These are phyloP conservation scores for Conoideocrella luteorostrata DNA, from an alignment of 2,329 filamentous ascomycete genomes.

Conservation along the genomic window DNA sequence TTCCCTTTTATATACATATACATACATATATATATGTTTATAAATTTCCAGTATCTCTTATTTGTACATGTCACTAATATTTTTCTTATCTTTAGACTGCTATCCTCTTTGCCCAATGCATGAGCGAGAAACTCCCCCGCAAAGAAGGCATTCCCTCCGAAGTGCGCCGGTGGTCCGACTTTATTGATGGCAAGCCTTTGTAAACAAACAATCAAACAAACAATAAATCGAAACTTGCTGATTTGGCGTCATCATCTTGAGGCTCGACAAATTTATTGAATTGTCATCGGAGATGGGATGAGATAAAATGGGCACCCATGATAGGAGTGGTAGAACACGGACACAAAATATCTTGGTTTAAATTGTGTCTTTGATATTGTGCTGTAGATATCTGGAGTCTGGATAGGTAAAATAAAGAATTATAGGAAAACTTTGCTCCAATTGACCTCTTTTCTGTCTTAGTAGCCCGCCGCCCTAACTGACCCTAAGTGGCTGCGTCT, in stretches of 20 bases:
- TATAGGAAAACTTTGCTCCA: conserved; percentile 4
- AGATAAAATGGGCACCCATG: conserved; percentile 30
- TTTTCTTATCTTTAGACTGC: conserved; percentile 61
- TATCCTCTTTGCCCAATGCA: conserved; percentile 90
- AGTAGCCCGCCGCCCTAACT: no score
- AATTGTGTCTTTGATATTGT: background rate
- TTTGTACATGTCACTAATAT: background rate
- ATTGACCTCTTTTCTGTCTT: no score
- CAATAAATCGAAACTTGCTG: background rate
- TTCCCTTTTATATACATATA: no score
- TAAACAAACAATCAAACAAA: conserved; percentile 23
- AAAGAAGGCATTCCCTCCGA: conserved; percentile 83
- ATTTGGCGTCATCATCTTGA: no score
- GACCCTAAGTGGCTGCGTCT: no score
- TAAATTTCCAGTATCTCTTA: background rate
- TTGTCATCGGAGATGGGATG: no score
- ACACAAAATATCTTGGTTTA: background rate
- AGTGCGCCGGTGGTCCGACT: conserved; percentile 92
- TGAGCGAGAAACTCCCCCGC: conserved; percentile 92
- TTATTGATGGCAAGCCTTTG: conserved; percentile 79
- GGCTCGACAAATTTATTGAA: no score
- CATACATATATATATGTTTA: no score
- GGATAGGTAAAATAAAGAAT: conserved; percentile 9
- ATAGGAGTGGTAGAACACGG: background rate
- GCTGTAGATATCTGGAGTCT: conserved; percentile 18